Evolutionary conservation across 352 stramenopile genomes (phyloP).

Genomic region (Phytophthora nicotianae): DNA sequence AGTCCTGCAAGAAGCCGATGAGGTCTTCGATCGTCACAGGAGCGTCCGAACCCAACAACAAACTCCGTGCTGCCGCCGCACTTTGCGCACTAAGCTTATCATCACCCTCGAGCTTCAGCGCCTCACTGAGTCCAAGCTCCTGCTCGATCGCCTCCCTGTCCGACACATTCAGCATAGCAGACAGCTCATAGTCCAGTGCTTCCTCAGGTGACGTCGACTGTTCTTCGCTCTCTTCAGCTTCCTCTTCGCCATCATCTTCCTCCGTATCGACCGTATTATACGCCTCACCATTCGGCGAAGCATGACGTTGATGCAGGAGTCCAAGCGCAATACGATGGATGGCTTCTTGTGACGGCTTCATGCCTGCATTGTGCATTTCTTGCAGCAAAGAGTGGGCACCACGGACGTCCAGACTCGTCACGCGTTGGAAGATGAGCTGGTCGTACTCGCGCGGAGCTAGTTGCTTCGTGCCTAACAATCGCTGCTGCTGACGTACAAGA

Average conservation of each 20-base stretch:
- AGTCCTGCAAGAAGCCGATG: constrained; percentile 81
- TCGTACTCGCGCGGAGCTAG: constrained; percentile 63
- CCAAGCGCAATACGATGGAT: constrained; percentile 78
- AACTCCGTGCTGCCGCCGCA: constrained; percentile 14
- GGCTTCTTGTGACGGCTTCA: constrained; percentile 63
- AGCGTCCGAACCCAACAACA: constrained; percentile 43
- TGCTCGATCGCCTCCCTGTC: constrained; percentile 55
- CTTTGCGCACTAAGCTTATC: constrained; percentile 33
- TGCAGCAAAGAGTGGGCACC: constrained; percentile 69
- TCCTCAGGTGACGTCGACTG: constrained; percentile 2
- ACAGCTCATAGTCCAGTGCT: constrained; percentile 39
- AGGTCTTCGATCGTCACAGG: constrained; percentile 65
- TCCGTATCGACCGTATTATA: background rate
- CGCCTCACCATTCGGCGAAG: background rate
- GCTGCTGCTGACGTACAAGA: constrained; percentile 60
- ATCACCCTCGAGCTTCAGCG: constrained; percentile 50
- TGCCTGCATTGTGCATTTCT: constrained; percentile 82
- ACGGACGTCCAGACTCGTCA: constrained; percentile 50
- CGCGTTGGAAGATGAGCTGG: constrained; percentile 68
- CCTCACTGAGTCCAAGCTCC: constrained; percentile 42
- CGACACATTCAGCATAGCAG: constrained; percentile 40
- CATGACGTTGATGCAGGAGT: constrained; percentile 52
- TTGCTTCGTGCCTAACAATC: constrained; percentile 36
- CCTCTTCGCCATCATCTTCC: constrained; percentile 18
- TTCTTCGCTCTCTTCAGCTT: constrained; percentile 6